Evolutionary conservation across 2,329 filamentous ascomycete species (phyloP), one percentile per base, ranked within the genome.

Genomic region (Pseudocercospora musae): DNA sequence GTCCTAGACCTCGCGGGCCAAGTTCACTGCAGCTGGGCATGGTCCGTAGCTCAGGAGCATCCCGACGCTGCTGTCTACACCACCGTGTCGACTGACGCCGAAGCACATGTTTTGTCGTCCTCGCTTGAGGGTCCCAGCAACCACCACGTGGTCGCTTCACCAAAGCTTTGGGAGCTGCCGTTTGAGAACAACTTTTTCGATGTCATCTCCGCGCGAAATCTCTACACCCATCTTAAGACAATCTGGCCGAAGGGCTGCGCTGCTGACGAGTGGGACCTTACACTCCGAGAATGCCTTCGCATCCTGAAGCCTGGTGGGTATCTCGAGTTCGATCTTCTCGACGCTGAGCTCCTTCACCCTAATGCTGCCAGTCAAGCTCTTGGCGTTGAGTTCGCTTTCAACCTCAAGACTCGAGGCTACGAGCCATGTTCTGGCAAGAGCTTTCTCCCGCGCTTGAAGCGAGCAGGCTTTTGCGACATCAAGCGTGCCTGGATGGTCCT

Each of bases 261-360:
- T 8, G 68, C 66, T 21, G 92, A 98, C 72, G 94, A 98, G 78
- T 97, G 93, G 84, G 91, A 96, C 73, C 83, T 88, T 54, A 95
- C 91, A 64, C 82, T 98, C 8, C 82, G 81, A 57, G 95, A 99
- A 79, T 96, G 92, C 75, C 87, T 91, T 80, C 92, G 95, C 62
- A 89, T 96, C 62, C 87, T 97, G 69, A 96, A 96, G 79, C 93
- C 94, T 0, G 92, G 92, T 56, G 95, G 95, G 31, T 94, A 94
- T 76, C 81, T 99, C 62, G 95, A 99, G 73, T 99, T 95, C 79
- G 88, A 87, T 65, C 79, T 98, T 49, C 85, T 98, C 69, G 95
- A 99, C 76, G 90, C 92, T 1, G 92, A 96, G 72, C 87, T 99
- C 69, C 87, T 96, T 65, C 93, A 92, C 68, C 88, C 92, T 0